Base-by-base conservation (phyloP, 2,329 filamentous ascomycete species). In the Trichoderma asperellum region DNA sequence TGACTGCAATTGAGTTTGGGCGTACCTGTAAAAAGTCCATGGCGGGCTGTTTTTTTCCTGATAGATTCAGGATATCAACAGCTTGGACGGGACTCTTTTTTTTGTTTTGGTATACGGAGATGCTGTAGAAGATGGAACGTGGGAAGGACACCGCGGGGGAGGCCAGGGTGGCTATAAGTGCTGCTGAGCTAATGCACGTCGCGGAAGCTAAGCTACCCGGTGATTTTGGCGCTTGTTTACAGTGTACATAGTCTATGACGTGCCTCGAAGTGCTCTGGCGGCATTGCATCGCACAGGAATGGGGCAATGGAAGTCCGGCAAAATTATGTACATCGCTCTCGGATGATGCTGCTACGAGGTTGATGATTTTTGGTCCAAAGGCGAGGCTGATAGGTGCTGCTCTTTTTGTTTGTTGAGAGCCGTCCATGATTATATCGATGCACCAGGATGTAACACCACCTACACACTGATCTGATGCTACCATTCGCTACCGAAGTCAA, bases 21-120 rank as follows among this genome's bases (percentile, higher is more conserved):
- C 77, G 10, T 78, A 81, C 79, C 81, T 84, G 82, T 69, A 85
- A 81, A 71, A 84, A 81, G 73, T 84, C 82, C 82, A 84, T 83
- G 76, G 73, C 77, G 77, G 73, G 40, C 40, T n/a, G 16, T 43
- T 43, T 71, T 69, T 73, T 71, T 71, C 67, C 37, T 12, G 69
- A 61, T 62, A 35, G 35, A 35, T 14, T 35, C 43, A 66, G 40
- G 61, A 69, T 58, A 61, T 58, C 65, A 37, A 47, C 56, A 70
- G 58, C 60, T 60, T 49, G n/a, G 47, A 24, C 40, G 35, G 24
- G n/a, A 7, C 18, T 16, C 53, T 40, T 18, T 40, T 24, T 24
- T 24, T 24, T 24, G 2, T 14, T 43, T 43, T 47, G 32, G 5
- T 58, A 55, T 35, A 34, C 10, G 55, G 47, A 52, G 59, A n/a